phyloP scores from a whole-genome alignment of 345 rosid genomes.

The Syzygium aromaticum region DNA sequence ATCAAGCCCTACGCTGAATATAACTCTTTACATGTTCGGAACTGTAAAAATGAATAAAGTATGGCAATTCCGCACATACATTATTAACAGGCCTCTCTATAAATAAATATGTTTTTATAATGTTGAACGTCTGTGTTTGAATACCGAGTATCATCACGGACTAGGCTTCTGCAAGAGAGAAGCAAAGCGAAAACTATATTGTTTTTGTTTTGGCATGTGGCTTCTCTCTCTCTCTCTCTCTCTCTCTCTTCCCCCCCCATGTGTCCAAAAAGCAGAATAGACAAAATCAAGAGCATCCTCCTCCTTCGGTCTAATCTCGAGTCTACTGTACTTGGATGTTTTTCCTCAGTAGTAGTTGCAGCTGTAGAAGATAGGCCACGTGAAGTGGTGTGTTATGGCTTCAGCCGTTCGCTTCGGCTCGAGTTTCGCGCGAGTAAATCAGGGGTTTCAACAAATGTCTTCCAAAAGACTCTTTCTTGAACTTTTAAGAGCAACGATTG shows the following conservation, averaged over 20 bases:
- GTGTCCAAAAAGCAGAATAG: not conserved
- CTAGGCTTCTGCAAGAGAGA: not conserved
- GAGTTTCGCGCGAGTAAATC: not conserved
- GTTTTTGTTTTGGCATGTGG: not conserved
- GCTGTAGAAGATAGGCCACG: not conserved
- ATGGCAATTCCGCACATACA: not conserved
- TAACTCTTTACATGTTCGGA: not conserved
- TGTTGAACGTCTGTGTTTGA: not conserved
- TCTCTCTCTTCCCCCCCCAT: not conserved
- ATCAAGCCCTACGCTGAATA: not conserved
- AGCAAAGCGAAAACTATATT: not conserved
- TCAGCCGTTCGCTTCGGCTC: not conserved
- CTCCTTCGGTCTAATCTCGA: not conserved
- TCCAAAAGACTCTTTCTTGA: not conserved
- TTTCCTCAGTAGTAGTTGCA: not conserved
- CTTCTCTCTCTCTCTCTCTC: not conserved
- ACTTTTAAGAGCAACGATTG: not conserved
- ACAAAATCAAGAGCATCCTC: not conserved
- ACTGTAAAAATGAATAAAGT: not conserved
- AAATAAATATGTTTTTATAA: not conserved
- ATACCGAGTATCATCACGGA: not conserved
- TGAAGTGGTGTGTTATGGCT: not conserved
- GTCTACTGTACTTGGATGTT: not conserved
- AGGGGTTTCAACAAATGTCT: not conserved
- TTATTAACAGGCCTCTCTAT: too few species aligned